Conservation (phyloP, 2,329 filamentous ascomycete species). For the Aspergillus intermedius region DNA sequence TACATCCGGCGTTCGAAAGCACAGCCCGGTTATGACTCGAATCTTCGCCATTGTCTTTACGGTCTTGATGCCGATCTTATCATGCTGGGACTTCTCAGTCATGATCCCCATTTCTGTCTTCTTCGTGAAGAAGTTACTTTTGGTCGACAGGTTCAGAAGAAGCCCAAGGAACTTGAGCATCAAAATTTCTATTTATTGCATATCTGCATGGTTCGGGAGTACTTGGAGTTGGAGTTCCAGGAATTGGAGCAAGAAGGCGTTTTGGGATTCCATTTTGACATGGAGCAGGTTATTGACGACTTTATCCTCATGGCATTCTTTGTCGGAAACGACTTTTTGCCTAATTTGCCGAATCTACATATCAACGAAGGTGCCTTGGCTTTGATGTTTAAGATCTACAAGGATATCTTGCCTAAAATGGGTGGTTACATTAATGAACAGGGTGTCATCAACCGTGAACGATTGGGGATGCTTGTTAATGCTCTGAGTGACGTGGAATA, state of each 20-base stretch:
- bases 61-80: conserved; percentile 96
- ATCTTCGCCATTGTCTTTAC: conserved; percentile 93
- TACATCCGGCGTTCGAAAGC: conserved; percentile 97
- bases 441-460: conserved; percentile 80
- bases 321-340: conserved; percentile 97
- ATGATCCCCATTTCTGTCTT: conserved; percentile 96
- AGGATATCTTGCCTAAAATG: conserved; percentile 75
- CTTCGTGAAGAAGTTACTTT: conserved; percentile 97
- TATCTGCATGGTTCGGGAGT: conserved; percentile 94
- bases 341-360: conserved; percentile 89
- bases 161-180: conserved; percentile 94
- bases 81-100: conserved; percentile 94
- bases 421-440: conserved; percentile 95
- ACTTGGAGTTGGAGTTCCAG: conserved; percentile 93
- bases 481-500: conserved; percentile 84
- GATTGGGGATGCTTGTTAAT: conserved; percentile 69
- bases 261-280: conserved; percentile 74
- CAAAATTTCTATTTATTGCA: conserved; percentile 98
- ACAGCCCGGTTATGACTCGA: conserved; percentile 84
- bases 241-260: conserved; percentile 70
- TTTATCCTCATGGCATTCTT: conserved; percentile 99
- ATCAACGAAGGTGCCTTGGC: conserved; percentile 97
- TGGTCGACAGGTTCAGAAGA: conserved; percentile 76
- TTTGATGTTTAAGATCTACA: conserved; percentile 97
- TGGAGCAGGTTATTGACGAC: conserved; percentile 96